phyloP scores from a whole-genome alignment of 345 rosid species.

The Populus pruinosa region DNA sequence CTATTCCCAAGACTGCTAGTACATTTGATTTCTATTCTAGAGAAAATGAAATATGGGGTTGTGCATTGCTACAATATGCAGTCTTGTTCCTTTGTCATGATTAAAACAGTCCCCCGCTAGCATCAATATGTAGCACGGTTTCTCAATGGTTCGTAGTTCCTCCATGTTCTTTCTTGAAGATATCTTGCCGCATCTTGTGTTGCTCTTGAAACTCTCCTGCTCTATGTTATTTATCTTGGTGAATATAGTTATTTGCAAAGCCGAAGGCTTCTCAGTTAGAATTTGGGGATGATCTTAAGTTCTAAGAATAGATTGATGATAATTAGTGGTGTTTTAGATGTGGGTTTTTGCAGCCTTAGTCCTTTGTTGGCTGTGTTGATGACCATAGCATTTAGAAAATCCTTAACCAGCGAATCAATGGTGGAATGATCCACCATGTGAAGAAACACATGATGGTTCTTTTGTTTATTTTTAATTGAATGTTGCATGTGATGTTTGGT shows the following conservation, averaged over 20 bases:
- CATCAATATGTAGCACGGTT: slow-evolving; percentile 4
- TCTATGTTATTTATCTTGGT: neutral
- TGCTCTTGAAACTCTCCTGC: neutral
- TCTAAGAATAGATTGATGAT: neutral
- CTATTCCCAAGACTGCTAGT: neutral
- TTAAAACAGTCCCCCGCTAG: neutral
- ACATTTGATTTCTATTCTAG: slow-evolving; percentile 16
- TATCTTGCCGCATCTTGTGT: neutral
- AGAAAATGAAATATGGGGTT: slow-evolving; percentile 5
- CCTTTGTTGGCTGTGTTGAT: neutral
- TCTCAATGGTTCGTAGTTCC: neutral
- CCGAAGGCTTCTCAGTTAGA: slow-evolving; percentile 8
- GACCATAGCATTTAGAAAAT: too few species aligned
- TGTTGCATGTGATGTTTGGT: neutral
- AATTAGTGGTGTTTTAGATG: neutral
- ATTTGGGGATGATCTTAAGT: neutral
- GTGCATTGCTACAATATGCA: slow-evolving; percentile 2
- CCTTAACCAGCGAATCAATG: neutral
- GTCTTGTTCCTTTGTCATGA: neutral
- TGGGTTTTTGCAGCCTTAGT: too few species aligned
- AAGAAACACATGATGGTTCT: neutral
- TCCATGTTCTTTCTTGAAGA: neutral
- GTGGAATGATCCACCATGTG: too few species aligned
- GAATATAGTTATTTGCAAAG: slow-evolving; percentile 3
- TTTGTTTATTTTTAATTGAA: neutral